A percentile compares a stretch with the other conserved stretches of the same genome.
Evolutionary conservation across 345 rosid genomes (phyloP).

Genomic region (Carallia pectinifolia): DNA sequence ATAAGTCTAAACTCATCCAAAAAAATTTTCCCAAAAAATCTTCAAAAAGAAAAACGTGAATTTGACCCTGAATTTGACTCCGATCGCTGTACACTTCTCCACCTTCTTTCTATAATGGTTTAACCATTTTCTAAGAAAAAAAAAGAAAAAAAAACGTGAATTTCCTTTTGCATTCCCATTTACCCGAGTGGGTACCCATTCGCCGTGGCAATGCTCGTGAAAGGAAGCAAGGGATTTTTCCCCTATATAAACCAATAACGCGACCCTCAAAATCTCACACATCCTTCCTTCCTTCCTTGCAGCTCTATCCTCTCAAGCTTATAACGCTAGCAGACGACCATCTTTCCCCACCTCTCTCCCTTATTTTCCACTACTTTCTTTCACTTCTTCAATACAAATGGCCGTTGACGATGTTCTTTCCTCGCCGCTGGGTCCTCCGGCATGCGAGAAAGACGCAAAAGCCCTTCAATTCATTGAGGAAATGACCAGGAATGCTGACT

Average conservation of each 20-base stretch:
- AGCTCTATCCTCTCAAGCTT: too few relatives aligned
- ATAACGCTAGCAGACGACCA: not conserved
- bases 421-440: slow-evolving; percentile 36
- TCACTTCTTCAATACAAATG: slow-evolving; percentile 27
- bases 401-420: slow-evolving; percentile 55
- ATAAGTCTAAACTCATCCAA: too few relatives aligned
- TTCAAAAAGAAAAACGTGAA: too few relatives aligned
- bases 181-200: slow-evolving; percentile 10
- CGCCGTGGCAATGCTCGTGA: slow-evolving; percentile 20
- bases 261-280: not conserved
- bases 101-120: too few relatives aligned
- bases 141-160: slow-evolving; percentile 7
- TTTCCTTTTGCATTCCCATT: slow-evolving; percentile 25
- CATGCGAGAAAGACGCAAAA: slow-evolving; percentile 53
- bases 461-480: slow-evolving; percentile 68
- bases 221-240: not conserved
- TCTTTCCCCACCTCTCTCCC: not conserved
- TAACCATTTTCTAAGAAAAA: too few relatives aligned
- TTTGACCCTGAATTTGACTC: too few relatives aligned
- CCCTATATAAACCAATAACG: slow-evolving; percentile 43
- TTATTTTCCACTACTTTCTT: not conserved
- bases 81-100: too few relatives aligned
- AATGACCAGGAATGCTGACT: slow-evolving; percentile 48
- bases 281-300: not conserved
- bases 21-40: too few relatives aligned